Percentiles rank a stretch among this genome's conserved stretches.
phyloP scores from a whole-genome alignment of 371 early-diverging fungal species.

The Mucor ambiguus region DNA sequence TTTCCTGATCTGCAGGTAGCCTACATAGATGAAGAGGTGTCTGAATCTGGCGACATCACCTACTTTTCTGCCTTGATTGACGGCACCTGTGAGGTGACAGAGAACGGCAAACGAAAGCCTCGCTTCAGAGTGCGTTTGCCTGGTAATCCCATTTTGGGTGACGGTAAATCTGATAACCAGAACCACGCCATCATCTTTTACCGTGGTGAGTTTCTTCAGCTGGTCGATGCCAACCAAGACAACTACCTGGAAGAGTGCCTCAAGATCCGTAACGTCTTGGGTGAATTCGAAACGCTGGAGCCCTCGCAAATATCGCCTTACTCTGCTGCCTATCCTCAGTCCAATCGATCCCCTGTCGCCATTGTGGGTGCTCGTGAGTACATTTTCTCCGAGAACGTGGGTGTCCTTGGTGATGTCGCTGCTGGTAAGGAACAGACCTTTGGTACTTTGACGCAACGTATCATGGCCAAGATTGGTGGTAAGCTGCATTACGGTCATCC shows the following conservation, averaged over 20 bases:
- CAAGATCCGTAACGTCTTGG: constrained; percentile 85
- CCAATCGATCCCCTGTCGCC: constrained; percentile 73
- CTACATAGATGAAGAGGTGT: constrained; percentile 75
- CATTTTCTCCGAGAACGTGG: constrained; percentile 89
- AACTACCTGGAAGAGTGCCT: constrained; percentile 89
- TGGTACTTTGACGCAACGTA: constrained; percentile 86
- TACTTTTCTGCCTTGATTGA: constrained; percentile 80
- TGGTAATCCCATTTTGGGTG: constrained; percentile 88
- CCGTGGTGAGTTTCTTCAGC: constrained; percentile 84
- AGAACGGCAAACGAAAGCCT: constrained; percentile 74
- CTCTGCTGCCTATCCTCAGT: constrained; percentile 45
- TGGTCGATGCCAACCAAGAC: constrained; percentile 93
- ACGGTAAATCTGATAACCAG: constrained; percentile 92
- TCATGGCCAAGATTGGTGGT: constrained; percentile 86
- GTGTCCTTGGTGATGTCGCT: constrained; percentile 88
- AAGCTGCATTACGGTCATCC: constrained; percentile 92
- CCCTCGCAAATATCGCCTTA: constrained; percentile 71
- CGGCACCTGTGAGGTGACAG: constrained; percentile 65
- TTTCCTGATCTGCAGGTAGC: constrained; percentile 85
- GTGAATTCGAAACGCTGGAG: constrained; percentile 84
- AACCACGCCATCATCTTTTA: constrained; percentile 85
- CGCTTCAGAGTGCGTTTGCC: constrained; percentile 80
- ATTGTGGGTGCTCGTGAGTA: constrained; percentile 92
- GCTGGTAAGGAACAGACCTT: constrained; percentile 92
- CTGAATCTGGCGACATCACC: constrained; percentile 55